Base-by-base conservation (phyloP, 2,329 filamentous ascomycete genomes). In the Lasiodiplodia citricola region DNA sequence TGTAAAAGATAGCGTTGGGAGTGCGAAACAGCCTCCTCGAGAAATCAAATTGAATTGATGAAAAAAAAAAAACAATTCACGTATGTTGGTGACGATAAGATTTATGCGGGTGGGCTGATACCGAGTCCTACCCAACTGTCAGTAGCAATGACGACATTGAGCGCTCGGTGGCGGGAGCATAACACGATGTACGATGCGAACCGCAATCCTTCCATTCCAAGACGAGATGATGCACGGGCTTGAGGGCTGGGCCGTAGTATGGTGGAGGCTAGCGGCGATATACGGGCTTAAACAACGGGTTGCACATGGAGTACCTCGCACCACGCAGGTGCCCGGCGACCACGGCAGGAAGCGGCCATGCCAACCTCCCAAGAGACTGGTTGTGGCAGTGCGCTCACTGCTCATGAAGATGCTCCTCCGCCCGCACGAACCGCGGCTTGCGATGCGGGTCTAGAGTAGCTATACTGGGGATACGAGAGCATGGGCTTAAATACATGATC, bases 151-250 rank as follows among this genome's bases (percentile, higher is more conserved):
- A 18, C 13, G 25, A 41, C 58, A 63, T 63, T 63, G 58, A 63
- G 47, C 60, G n/a, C 60, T 13, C 16, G 47, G 31, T 64, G 60
- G 44, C 38, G 44, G 47, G n/a, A 21, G 58, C 58, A 63, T 63
- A 18, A 37, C 50, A 50, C 41, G 58, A 63, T 16, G 16, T 7
- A 47, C 41, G 58, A 35, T 25, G 47, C 60, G n/a, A 28, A 52
- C 44, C 25, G 18, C 25, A 62, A 62, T 50, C 47, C 60, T 52
- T 37, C n/a, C 10, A 52, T 18, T n/a, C 31, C 47, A 47, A 64
- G 60, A 64, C 60, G 60, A 64, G 60, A 64, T 21, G 18, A 47
- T 64, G 47, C 60, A 64, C 60, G 60, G 60, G 60, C 60, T 52
- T 31, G 28, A 28, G 38, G 25, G 44, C 60, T 63, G 38, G 44